Conservation (phyloP, 2,329 filamentous ascomycete genomes). For the Albophoma yamanashiensis region DNA sequence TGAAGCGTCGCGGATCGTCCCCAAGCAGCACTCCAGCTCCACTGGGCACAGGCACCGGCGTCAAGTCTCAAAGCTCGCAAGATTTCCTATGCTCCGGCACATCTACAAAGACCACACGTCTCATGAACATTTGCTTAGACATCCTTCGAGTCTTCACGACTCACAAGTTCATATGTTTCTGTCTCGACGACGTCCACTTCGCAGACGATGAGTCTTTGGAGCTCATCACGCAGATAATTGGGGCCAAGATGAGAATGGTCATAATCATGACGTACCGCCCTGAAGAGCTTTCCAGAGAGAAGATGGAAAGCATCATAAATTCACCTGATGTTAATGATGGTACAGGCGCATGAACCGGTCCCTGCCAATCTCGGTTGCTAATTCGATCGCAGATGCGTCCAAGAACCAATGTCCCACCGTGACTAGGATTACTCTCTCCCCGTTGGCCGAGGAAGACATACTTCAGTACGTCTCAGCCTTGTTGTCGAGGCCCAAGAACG, state of each 20-base stretch:
- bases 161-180: constrained; percentile 81
- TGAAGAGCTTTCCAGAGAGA: constrained; percentile 49
- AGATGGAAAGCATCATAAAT: constrained; percentile 42
- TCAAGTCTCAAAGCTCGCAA: constrained; percentile 41
- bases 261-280: constrained; percentile 68
- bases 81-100: constrained; percentile 49
- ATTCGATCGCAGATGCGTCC: constrained; percentile 25
- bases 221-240: constrained; percentile 70
- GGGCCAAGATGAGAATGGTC: constrained; percentile 68
- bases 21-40: constrained; percentile 31
- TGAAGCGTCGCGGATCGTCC: constrained; percentile 37
- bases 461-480: constrained; percentile 74
- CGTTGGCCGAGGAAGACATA: constrained; percentile 71
- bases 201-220: constrained; percentile 82
- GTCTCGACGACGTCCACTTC: constrained; percentile 81
- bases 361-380: constrained; percentile 7
- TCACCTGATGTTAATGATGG: constrained; percentile 41
- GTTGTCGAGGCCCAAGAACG: constrained; percentile 61
- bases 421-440: constrained; percentile 61
- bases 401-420: constrained; percentile 41
- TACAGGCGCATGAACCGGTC: constrained; percentile 11
- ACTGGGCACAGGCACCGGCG: constrained; percentile 18
- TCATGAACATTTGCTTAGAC: constrained; percentile 83
- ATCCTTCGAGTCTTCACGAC: constrained; percentile 71
- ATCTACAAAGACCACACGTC: constrained; percentile 55